A percentile compares a stretch with the other conserved stretches of the same genome.
These are phyloP conservation scores for Neofusicoccum sp. DNA, from an alignment of 2,329 filamentous ascomycete genomes.

Conservation along the genomic window DNA sequence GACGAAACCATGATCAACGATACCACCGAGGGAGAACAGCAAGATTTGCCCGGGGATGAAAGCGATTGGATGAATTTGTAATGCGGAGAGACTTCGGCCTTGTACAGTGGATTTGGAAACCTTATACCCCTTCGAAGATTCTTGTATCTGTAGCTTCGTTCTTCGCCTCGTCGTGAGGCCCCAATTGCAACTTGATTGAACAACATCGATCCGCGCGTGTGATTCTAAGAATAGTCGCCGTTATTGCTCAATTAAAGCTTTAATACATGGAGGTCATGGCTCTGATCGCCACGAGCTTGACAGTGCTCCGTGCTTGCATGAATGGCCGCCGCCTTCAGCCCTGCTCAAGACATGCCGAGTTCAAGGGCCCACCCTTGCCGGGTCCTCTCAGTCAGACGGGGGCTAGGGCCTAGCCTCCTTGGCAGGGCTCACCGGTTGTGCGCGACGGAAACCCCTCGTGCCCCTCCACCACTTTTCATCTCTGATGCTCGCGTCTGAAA, in stretches of 20 bases:
- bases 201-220: neutral
- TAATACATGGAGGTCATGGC: neutral
- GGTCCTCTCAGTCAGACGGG: too few relatives aligned
- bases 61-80: slow-evolving; percentile 15
- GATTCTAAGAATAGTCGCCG: neutral
- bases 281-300: neutral
- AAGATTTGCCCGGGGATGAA: neutral
- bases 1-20: slow-evolving; percentile 19
- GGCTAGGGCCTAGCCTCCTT: too few relatives aligned
- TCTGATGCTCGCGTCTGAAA: too few relatives aligned
- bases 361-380: too few relatives aligned
- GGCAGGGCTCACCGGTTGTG: too few relatives aligned
- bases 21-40: neutral
- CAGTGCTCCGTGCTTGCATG: neutral
- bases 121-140: slow-evolving; percentile 18
- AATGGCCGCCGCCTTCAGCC: too few relatives aligned
- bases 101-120: slow-evolving; percentile 1
- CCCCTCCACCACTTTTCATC: too few relatives aligned
- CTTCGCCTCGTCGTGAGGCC: neutral
- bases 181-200: slow-evolving; percentile 9
- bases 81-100: slow-evolving; percentile 5
- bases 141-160: slow-evolving; percentile 15
- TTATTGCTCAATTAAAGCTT: neutral
- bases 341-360: too few relatives aligned
- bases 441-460: too few relatives aligned